Conservation (phyloP, 225 moss, liverwort and hornwort genomes). For the Climacium dendroides region DNA sequence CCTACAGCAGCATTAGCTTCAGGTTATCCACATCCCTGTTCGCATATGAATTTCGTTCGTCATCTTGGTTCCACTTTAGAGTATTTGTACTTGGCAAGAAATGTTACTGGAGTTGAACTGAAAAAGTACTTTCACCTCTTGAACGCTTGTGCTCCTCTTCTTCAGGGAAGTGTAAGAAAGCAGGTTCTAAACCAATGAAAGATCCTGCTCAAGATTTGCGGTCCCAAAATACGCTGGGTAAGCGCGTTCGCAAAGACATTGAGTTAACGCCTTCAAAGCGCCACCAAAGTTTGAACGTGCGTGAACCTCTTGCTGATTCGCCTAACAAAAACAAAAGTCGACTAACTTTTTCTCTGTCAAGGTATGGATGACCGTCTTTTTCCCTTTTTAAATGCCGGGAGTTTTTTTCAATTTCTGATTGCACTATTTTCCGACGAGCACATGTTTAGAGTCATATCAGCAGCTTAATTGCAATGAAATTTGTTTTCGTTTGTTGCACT, state of each 20-base stretch:
- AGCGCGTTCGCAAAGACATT: constrained; percentile 16
- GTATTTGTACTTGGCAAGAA: not conserved
- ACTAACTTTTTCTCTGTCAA: not conserved
- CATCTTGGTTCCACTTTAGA: not conserved
- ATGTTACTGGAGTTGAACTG: not conserved
- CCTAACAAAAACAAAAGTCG: not conserved
- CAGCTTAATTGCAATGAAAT: not conserved
- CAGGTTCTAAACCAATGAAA: constrained; percentile 1
- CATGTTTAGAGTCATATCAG: not conserved
- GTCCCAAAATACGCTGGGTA: constrained; percentile 15
- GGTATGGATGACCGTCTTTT: not conserved
- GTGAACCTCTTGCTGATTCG: not conserved
- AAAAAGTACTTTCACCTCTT: not conserved
- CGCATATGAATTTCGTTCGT: not conserved
- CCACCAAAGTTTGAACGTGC: constrained; percentile 3
- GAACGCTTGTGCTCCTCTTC: not conserved
- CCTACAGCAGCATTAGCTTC: not conserved
- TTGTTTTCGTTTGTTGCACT: not conserved
- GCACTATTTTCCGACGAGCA: not conserved
- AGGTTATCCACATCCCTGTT: constrained; percentile 2
- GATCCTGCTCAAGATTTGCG: not conserved
- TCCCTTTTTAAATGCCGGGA: not conserved
- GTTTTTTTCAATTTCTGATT: not conserved
- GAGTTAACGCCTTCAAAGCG: constrained; percentile 19
- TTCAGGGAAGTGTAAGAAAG: constrained; percentile 10